These are phyloP conservation scores for Stentor coeruleus DNA, from an alignment of 73 alveolate genomes.

Conservation along the genomic window DNA sequence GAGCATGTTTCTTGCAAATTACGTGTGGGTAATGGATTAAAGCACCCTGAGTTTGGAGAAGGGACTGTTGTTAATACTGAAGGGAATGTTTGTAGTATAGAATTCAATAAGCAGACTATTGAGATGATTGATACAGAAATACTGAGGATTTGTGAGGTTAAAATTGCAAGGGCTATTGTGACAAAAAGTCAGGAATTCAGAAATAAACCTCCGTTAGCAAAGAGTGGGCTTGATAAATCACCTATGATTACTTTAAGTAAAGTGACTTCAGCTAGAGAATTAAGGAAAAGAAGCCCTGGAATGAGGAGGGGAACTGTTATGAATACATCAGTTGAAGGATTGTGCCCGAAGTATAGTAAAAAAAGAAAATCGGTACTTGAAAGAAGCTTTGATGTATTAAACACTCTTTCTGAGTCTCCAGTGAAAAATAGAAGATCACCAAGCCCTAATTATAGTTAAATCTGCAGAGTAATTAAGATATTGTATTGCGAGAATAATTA, in stretches of 20 bases:
- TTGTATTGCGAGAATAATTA: too few species aligned
- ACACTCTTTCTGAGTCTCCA: neutral
- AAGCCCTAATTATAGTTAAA: too few species aligned
- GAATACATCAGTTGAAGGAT: neutral
- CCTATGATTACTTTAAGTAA: neutral
- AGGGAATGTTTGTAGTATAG: neutral
- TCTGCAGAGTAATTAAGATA: too few species aligned
- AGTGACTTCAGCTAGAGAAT: neutral
- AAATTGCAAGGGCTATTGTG: neutral
- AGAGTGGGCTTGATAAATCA: neutral
- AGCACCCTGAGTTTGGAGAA: constrained; percentile 9
- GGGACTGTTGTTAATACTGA: neutral
- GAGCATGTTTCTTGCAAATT: constrained; percentile 2
- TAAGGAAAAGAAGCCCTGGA: neutral
- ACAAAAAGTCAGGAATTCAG: constrained; percentile 5
- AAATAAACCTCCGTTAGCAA: neutral
- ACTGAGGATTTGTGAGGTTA: neutral
- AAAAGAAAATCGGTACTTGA: neutral
- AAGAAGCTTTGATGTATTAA: neutral
- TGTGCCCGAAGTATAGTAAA: neutral
- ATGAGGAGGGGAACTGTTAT: neutral
- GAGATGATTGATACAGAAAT: neutral
- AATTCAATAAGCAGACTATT: neutral
- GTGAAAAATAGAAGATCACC: neutral
- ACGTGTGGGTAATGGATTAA: neutral